These are phyloP conservation scores for Phialocephala subalpina DNA, from an alignment of 2,329 filamentous ascomycete species.

Conservation along the genomic window DNA sequence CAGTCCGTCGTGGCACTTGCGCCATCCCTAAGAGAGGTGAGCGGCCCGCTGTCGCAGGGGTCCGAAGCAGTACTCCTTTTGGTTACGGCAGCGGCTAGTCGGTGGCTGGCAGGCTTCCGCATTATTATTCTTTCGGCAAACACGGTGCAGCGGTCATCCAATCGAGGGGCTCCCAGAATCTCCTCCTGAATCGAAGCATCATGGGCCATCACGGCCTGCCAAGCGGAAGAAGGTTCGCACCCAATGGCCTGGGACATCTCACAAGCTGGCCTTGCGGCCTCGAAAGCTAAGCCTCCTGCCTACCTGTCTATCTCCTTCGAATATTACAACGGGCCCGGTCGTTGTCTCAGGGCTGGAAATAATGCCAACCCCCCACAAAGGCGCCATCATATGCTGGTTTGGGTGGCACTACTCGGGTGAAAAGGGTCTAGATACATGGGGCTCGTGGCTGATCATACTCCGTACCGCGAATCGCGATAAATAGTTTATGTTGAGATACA, in stretches of 20 bases:
- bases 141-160: neutral
- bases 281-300: conserved; percentile 2
- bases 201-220: neutral
- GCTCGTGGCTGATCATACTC: conserved; percentile 15
- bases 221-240: neutral
- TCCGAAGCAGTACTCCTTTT: too few species aligned
- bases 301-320: neutral
- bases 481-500: neutral
- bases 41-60: too few species aligned
- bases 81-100: too few species aligned
- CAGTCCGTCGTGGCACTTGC: too few species aligned
- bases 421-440: neutral
- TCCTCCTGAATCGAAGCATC: neutral
- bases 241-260: neutral
- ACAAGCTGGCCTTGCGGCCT: neutral
- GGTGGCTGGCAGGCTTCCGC: neutral
- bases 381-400: neutral
- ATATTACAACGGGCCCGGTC: neutral
- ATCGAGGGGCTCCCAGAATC: neutral
- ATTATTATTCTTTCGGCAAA: neutral
- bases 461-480: conserved; percentile 13
- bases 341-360: neutral
- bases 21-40: too few species aligned
- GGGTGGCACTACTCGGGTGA: neutral
- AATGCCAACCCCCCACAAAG: neutral